phyloP scores from a whole-genome alignment of 1,139 yeast genomes.

The Nakaseomyces uthaithaninus region DNA sequence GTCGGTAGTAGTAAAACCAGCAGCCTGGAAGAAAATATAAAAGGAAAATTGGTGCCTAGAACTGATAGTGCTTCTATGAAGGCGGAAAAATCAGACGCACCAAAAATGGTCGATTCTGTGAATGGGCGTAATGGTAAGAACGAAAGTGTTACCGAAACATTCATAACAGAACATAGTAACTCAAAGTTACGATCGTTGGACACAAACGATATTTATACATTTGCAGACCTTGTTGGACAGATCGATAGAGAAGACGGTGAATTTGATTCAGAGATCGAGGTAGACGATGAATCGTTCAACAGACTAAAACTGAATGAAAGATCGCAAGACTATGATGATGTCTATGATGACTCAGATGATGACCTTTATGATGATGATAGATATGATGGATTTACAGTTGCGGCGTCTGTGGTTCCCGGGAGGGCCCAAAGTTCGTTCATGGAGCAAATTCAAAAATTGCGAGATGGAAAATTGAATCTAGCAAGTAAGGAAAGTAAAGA shows the following conservation, averaged over 20 bases:
- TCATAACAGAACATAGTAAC: neutral
- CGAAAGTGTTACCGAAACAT: no score
- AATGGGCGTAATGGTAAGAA: conserved; percentile 3
- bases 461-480: conserved; percentile 12
- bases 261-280: conserved; percentile 32
- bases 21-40: conserved; percentile 17
- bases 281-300: conserved; percentile 34
- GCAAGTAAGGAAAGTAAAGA: neutral
- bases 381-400: conserved; percentile 7
- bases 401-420: conserved; percentile 21
- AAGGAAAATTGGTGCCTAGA: conserved; percentile 13
- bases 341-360: conserved; percentile 18
- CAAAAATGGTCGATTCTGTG: conserved; percentile 6
- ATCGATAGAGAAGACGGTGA: conserved; percentile 33
- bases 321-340: conserved; percentile 28
- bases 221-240: conserved; percentile 29
- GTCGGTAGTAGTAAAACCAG: neutral
- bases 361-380: conserved; percentile 12
- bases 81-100: conserved; percentile 1
- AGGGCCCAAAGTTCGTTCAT: conserved; percentile 27
- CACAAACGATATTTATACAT: conserved; percentile 42
- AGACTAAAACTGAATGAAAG: conserved; percentile 18
- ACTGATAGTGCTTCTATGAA: neutral
- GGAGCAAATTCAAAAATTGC: conserved; percentile 26
- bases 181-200: conserved; percentile 24